These are phyloP conservation scores for Styphnolobium japonicum DNA, from an alignment of 306 rosid genomes.

Conservation along the genomic window DNA sequence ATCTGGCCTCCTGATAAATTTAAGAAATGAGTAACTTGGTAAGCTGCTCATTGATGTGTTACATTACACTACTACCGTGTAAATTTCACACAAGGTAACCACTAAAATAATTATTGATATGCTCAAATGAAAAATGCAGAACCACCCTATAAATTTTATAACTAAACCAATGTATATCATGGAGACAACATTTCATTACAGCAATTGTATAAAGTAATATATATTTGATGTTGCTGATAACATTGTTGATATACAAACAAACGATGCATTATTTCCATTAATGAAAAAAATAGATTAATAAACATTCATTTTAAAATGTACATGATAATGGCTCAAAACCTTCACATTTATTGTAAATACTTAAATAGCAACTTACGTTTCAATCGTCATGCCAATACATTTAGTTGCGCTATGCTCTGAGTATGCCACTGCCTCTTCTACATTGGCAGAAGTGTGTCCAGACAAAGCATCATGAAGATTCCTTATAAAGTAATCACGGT, in stretches of 20 bases:
- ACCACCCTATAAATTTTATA: neutral
- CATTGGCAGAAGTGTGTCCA: conserved; percentile 95
- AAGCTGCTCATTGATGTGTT: conserved; percentile 15
- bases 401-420: conserved; percentile 90
- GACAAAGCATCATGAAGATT: conserved; percentile 96
- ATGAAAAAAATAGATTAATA: neutral
- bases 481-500: conserved; percentile 87
- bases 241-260: neutral
- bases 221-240: neutral
- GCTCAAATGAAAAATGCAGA: conserved; percentile 6
- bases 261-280: conserved; percentile 9
- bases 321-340: neutral
- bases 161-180: neutral
- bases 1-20: conserved; percentile 88
- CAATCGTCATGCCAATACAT: conserved; percentile 98
- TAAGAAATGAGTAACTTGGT: conserved; percentile 17
- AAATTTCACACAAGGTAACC: neutral
- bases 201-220: neutral
- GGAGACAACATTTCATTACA: conserved; percentile 3
- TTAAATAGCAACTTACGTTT: conserved; percentile 60
- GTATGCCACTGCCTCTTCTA: conserved; percentile 90
- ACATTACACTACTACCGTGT: neutral
- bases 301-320: conserved; percentile 15
- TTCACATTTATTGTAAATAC: neutral
- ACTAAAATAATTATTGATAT: conserved; percentile 7